phyloP scores from a whole-genome alignment of 768 basidiomycete species.

The Phlebiopsis gigantea region DNA sequence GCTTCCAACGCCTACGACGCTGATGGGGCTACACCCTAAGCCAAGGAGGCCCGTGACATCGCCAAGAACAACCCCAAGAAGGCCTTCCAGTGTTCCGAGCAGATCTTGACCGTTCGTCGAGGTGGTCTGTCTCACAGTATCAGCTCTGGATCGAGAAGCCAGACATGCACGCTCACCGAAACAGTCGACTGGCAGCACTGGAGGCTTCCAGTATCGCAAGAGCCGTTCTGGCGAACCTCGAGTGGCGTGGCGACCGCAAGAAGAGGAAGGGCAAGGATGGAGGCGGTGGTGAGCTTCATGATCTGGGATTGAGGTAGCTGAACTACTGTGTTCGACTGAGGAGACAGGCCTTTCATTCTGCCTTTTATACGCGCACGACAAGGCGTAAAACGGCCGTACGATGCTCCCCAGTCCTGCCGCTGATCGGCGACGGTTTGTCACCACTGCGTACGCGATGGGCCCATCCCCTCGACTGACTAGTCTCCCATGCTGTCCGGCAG shows the following conservation, averaged over 20 bases:
- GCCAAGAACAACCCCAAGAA: constrained; percentile 11
- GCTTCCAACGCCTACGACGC: constrained; percentile 7
- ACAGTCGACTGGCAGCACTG: constrained; percentile 14
- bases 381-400: not conserved
- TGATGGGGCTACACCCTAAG: constrained; percentile 10
- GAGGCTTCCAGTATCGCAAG: constrained; percentile 13
- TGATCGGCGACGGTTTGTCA: not conserved
- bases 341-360: not conserved
- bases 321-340: constrained; percentile 1
- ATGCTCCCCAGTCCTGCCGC: not conserved
- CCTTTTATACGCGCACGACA: not conserved
- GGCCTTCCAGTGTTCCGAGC: no score
- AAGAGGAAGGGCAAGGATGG: constrained; percentile 9
- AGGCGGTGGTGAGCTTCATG: constrained; percentile 8
- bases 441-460: not conserved
- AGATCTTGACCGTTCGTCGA: not conserved
- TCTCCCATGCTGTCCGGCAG: no score
- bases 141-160: not conserved
- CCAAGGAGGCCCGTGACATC: constrained; percentile 1
- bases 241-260: constrained; percentile 8
- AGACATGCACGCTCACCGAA: not conserved
- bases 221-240: not conserved
- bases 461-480: not conserved
- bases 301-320: not conserved
- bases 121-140: not conserved